phyloP scores from a whole-genome alignment of 1,139 yeast species.

The Suhomyces bribrorum region DNA sequence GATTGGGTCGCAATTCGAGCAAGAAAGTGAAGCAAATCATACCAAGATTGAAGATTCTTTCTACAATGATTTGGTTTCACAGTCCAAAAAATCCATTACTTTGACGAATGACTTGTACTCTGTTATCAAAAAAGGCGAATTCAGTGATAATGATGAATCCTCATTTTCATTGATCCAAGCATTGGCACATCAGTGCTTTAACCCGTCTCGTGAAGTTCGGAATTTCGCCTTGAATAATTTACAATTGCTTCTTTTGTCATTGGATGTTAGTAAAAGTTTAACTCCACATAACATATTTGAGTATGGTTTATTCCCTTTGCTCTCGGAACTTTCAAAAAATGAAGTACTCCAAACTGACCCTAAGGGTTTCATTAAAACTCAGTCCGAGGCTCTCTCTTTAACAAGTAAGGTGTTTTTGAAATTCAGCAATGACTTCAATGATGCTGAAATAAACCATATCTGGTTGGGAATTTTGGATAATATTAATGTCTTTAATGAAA shows the following conservation, averaged over 20 bases:
- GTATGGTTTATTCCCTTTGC: slow-evolving; percentile 71
- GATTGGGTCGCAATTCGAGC: slow-evolving; percentile 75
- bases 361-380: slow-evolving; percentile 63
- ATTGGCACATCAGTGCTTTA: slow-evolving; percentile 83
- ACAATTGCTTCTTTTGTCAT: slow-evolving; percentile 46
- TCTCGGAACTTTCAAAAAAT: slow-evolving; percentile 63
- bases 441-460: slow-evolving; percentile 26
- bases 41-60: slow-evolving; percentile 42
- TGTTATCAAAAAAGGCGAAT: slow-evolving; percentile 26
- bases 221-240: slow-evolving; percentile 60
- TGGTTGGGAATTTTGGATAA: slow-evolving; percentile 43
- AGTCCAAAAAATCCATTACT: slow-evolving; percentile 63
- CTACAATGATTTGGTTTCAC: slow-evolving; percentile 53
- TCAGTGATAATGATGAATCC: slow-evolving; percentile 32
- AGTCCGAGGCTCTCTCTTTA: slow-evolving; percentile 64
- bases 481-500: slow-evolving; percentile 34
- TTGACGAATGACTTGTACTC: slow-evolving; percentile 54
- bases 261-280: slow-evolving; percentile 33
- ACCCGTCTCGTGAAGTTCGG: slow-evolving; percentile 80
- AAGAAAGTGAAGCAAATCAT: slow-evolving; percentile 44
- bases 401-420: slow-evolving; percentile 74
- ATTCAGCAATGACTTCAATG: slow-evolving; percentile 28
- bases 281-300: slow-evolving; percentile 63
- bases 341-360: slow-evolving; percentile 69
- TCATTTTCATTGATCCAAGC: slow-evolving; percentile 72